Base-by-base conservation (phyloP, 768 basidiomycete species). In the Mycena amicta region DNA sequence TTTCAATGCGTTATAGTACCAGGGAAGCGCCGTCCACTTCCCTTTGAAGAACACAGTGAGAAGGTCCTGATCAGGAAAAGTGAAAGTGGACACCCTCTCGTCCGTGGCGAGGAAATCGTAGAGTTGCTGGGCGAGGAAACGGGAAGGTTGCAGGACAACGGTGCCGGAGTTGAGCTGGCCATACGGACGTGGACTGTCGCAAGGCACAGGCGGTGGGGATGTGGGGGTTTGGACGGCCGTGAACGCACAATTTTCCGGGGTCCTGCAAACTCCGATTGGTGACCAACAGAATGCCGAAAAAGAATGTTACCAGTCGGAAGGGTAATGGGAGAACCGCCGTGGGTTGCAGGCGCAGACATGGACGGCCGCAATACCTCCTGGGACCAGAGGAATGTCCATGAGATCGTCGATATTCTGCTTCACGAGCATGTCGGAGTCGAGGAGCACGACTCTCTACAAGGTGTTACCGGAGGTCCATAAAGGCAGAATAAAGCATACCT, bases 321-420 rank as follows among this genome's bases (percentile, higher is more conserved):
- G 96, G 74, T 99, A 99, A 71, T 95, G 92, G 2, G 79, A 60
- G 20, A 96, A 70, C 68, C 85, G 88, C 37, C 86, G 83, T 5
- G 95, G 96, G 72, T 99, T 99, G 76, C 96, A 99, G 3, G 94
- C 87, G 68, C 96, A 99, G 15, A 86, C 95, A 63, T 96, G 95
- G 0, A 78, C 83, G 1, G 94, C 95, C 4, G 93, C 95, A 56
- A 98, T 95, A 72, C 88, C 85, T 61, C 87, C 91, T 20, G 71
- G 57, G 2, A 79, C 80, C 4, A 96, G 74, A 28, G 77, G 70
- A 52, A 92, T 72, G 45, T 88, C 84, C 74, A 84, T 79, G 37
- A 84, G 65, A 28, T 83, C 81, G 73, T 96, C 95, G 87, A 96
- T 93, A 68, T 92, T 94, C 50, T 74, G 80, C 73, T 79, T 77